Percentiles rank a stretch among this genome's conserved stretches.
Conservation (phyloP, 106 monocot genomes). For the Posidonia australis region DNA sequence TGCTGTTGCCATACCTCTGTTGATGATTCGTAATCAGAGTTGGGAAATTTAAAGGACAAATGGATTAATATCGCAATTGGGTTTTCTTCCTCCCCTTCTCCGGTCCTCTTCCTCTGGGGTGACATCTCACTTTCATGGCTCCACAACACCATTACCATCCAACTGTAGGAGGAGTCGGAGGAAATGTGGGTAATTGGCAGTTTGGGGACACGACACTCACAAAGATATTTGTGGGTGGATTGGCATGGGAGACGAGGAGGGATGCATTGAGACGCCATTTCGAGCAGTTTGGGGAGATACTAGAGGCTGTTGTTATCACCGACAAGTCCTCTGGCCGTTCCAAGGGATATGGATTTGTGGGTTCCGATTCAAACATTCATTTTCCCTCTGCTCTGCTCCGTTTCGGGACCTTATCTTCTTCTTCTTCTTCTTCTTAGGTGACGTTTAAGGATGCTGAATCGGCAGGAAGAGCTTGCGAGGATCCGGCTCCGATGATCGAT, state of each 20-base stretch:
- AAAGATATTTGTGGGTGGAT: constrained; percentile 76
- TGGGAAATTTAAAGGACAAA: background rate
- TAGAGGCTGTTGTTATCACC: constrained; percentile 78
- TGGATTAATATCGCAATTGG: too few species aligned
- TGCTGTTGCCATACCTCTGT: background rate
- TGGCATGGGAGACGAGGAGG: constrained; percentile 82
- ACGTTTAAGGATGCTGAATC: constrained; percentile 30
- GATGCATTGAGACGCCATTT: constrained; percentile 54
- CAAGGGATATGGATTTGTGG: constrained; percentile 65
- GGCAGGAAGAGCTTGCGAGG: constrained; percentile 4
- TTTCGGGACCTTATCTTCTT: too few species aligned
- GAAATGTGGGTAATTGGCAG: background rate
- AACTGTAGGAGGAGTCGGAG: background rate
- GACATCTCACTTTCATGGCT: too few species aligned
- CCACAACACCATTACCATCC: too few species aligned
- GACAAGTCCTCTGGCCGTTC: constrained; percentile 69
- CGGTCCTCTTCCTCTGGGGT: too few species aligned
- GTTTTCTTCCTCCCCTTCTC: too few species aligned
- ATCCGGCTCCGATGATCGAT: constrained; percentile 5
- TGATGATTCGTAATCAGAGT: background rate
- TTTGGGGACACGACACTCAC: constrained; percentile 61
- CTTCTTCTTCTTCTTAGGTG: constrained; percentile 20
- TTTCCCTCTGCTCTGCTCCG: background rate
- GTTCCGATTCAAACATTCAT: background rate
- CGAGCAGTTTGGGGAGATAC: constrained; percentile 71